Percentiles rank a stretch among this genome's conserved stretches.
Evolutionary conservation across 768 basidiomycete genomes (phyloP).

Genomic region (Podaxis mareebaensis): DNA sequence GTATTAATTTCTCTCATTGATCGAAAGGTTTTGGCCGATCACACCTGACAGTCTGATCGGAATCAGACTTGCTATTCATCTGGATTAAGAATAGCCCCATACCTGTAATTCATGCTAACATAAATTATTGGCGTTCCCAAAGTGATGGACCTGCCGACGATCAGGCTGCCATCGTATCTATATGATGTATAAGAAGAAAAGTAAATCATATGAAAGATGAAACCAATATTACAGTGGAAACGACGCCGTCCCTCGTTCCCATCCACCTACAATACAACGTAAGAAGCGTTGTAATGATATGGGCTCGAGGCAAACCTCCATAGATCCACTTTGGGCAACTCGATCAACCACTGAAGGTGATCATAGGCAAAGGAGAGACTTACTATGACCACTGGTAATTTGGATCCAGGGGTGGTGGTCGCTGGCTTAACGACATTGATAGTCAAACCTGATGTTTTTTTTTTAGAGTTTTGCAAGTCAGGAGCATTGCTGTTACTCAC

Average conservation of each 20-base stretch:
- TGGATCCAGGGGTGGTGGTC: slow-evolving; percentile 36
- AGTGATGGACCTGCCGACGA: slow-evolving; percentile 45
- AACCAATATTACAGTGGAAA: not conserved
- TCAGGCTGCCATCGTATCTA: slow-evolving; percentile 38
- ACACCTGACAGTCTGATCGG: slow-evolving; percentile 14
- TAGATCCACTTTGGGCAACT: slow-evolving; percentile 44
- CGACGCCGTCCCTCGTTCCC: slow-evolving; percentile 26
- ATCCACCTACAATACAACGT: slow-evolving; percentile 22
- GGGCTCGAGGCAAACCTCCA: slow-evolving; percentile 33
- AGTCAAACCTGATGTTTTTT: slow-evolving; percentile 40
- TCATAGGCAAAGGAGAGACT: slow-evolving; percentile 20
- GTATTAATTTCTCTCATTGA: not conserved
- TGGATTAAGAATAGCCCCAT: not conserved
- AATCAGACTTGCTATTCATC: not conserved
- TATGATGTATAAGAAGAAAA: not conserved
- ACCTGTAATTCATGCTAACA: slow-evolving; percentile 49
- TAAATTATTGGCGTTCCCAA: slow-evolving; percentile 45
- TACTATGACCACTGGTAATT: slow-evolving; percentile 56
- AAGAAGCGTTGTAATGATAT: not conserved
- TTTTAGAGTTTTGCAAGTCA: not conserved
- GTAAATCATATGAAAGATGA: not conserved
- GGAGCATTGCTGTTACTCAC: slow-evolving; percentile 27
- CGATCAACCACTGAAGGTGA: not conserved
- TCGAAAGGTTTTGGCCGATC: not conserved
- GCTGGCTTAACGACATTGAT: slow-evolving; percentile 53